These are phyloP conservation scores for Dactylellina drechsleri DNA, from an alignment of 2,329 filamentous ascomycete genomes.

Conservation along the genomic window DNA sequence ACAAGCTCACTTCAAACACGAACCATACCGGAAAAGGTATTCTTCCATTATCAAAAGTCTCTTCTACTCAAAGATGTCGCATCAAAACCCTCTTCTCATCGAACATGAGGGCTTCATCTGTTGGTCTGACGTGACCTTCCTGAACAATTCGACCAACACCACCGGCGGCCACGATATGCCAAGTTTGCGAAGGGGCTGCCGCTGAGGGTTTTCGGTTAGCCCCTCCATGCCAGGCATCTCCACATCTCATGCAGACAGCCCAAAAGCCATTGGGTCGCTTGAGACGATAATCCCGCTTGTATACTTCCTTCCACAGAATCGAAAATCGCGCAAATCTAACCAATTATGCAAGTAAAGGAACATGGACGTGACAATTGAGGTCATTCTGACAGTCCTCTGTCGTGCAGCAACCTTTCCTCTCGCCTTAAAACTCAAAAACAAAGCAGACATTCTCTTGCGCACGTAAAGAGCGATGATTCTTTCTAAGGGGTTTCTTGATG, in stretches of 20 bases:
- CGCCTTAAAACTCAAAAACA: background rate
- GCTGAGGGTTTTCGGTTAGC: constrained; percentile 49
- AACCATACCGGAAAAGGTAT: constrained; percentile 11
- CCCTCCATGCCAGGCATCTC: constrained; percentile 53
- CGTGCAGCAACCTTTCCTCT: background rate
- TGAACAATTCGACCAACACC: constrained; percentile 13
- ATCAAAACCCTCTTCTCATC: background rate
- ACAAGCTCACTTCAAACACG: constrained; percentile 37
- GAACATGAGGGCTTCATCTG: background rate
- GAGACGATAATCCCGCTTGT: constrained; percentile 53
- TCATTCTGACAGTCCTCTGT: constrained; percentile 9
- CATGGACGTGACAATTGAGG: constrained; percentile 19
- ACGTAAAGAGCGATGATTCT: no score
- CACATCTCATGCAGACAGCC: constrained; percentile 51
- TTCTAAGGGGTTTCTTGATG: no score
- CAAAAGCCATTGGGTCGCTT: constrained; percentile 54
- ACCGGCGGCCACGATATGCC: constrained; percentile 20
- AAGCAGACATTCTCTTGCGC: background rate
- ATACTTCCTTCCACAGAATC: constrained; percentile 37
- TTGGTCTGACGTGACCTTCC: constrained; percentile 31
- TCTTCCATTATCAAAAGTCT: constrained; percentile 4
- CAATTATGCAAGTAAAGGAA: constrained; percentile 35
- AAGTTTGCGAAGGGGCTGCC: constrained; percentile 46
- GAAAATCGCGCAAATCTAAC: constrained; percentile 56
- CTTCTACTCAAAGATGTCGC: constrained; percentile 27